phyloP scores from a whole-genome alignment of 108 stramenopile genomes.

The Pseudonitzschia multiseries region DNA sequence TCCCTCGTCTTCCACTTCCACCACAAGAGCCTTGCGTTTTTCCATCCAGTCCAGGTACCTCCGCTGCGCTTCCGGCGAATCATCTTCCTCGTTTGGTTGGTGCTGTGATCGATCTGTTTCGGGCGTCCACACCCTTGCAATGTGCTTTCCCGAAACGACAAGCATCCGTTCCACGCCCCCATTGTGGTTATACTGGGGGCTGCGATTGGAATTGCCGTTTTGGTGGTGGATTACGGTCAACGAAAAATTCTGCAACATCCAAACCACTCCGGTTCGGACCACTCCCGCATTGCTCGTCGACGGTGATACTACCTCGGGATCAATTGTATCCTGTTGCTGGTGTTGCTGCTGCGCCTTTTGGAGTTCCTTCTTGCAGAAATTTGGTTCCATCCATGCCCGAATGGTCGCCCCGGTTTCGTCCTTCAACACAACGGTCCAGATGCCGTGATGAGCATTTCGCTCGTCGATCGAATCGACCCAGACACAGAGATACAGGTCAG shows the following conservation, averaged over 20 bases:
- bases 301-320: background rate
- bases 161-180: conserved; percentile 36
- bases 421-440: conserved; percentile 47
- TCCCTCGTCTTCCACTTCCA: background rate
- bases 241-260: conserved; percentile 53
- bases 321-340: background rate
- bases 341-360: conserved; percentile 6
- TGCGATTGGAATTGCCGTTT: background rate
- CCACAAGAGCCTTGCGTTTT: conserved; percentile 8
- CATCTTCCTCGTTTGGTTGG: conserved; percentile 4
- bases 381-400: conserved; percentile 48
- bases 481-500: conserved; percentile 16
- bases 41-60: conserved; percentile 39
- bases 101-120: conserved; percentile 8
- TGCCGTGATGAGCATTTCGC: conserved; percentile 21
- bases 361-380: conserved; percentile 31
- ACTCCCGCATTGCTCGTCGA: background rate
- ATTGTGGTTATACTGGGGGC: background rate
- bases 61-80: conserved; percentile 14
- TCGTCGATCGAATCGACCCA: conserved; percentile 33
- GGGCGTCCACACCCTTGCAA: conserved; percentile 35
- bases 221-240: conserved; percentile 26
- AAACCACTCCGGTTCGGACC: conserved; percentile 57
- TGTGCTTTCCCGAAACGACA: conserved; percentile 23
- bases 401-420: conserved; percentile 48